Evolutionary conservation across 2,329 filamentous ascomycete genomes (phyloP).

Genomic region (Harringtonia lauricola): DNA sequence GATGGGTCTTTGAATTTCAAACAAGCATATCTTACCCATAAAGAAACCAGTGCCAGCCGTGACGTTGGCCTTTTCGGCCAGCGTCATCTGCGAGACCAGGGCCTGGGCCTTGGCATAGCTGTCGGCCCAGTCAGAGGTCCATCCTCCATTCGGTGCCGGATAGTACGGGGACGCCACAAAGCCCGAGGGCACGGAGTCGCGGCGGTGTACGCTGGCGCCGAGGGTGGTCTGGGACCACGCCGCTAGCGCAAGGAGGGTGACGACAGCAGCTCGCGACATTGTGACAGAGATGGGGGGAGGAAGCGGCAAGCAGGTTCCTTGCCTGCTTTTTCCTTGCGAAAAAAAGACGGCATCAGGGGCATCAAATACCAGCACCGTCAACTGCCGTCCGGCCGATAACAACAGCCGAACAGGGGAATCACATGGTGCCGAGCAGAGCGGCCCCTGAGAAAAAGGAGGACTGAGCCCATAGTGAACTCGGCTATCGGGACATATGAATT

Average conservation of each 20-base stretch:
- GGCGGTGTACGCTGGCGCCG: constrained; percentile 13
- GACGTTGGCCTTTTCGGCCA: constrained; percentile 72
- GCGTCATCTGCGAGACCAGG: constrained; percentile 63
- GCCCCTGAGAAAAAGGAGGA: too few species aligned
- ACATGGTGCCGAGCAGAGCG: too few species aligned
- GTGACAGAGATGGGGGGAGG: not conserved
- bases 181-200: constrained; percentile 18
- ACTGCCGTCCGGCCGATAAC: too few species aligned
- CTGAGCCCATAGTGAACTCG: too few species aligned
- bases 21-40: constrained; percentile 40
- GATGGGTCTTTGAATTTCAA: too few species aligned
- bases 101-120: constrained; percentile 59
- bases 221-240: constrained; percentile 6
- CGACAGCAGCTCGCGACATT: not conserved
- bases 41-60: constrained; percentile 60
- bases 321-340: not conserved
- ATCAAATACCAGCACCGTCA: too few species aligned
- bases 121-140: constrained; percentile 54
- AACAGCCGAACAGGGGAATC: too few species aligned
- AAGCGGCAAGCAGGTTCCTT: not conserved
- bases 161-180: constrained; percentile 53
- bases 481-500: too few species aligned
- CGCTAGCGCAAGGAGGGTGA: not conserved
- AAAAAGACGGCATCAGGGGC: too few species aligned
- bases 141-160: constrained; percentile 61